Base-by-base conservation (phyloP, 2,329 filamentous ascomycete genomes). In the Colletotrichum neosansevieriae region DNA sequence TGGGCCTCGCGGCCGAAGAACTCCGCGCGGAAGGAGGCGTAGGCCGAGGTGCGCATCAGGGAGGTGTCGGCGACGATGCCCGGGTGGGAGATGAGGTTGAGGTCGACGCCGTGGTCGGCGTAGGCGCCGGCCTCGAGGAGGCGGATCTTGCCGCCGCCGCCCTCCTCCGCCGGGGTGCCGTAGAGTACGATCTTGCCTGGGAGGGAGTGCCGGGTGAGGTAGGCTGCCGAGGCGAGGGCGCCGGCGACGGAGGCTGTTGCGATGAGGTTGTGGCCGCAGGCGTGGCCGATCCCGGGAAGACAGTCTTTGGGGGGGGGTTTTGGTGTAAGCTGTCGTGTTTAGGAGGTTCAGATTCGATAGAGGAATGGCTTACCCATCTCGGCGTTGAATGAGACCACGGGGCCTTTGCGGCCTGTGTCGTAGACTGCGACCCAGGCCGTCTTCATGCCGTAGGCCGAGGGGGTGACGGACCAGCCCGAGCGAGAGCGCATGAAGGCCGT, bases 1-100 rank as follows among this genome's bases (percentile, higher is more conserved):
- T 89, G 87, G 0, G 88, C 86, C 63, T 83, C 84, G 58, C 81
- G 82, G 1, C 88, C 88, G 1, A 81, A 80, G 70, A 86, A 89
- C 15, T 84, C 83, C 0, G 84, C 85, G 19, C 80, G 80, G 70
- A 88, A 81, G 47, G 79, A 77, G 4, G 77, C 73, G 71, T 84
- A 88, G 5, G 86, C 86, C 3, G 84, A 82, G 0, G 86, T 88
- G 2, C 83, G 80, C 65, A 86, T 83, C 4, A 87, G 77, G 0
- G 85, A 83, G 11, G 78, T 79, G 64, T 86, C 82, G 4, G 75
- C 70, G 24, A 81, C 71, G 47, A 82, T 80, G 21, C 82, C 77
- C 0, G 81, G 81, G 71, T 87, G 81, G 6, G 84, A 82, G 1
- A 86, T 88, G 2, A 83, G 80, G 63, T 86, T 83, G 6, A 87